Percentiles rank a stretch among this genome's conserved stretches.
These are phyloP conservation scores for Pluteus cervinus DNA, from an alignment of 768 basidiomycete genomes.

Conservation along the genomic window DNA sequence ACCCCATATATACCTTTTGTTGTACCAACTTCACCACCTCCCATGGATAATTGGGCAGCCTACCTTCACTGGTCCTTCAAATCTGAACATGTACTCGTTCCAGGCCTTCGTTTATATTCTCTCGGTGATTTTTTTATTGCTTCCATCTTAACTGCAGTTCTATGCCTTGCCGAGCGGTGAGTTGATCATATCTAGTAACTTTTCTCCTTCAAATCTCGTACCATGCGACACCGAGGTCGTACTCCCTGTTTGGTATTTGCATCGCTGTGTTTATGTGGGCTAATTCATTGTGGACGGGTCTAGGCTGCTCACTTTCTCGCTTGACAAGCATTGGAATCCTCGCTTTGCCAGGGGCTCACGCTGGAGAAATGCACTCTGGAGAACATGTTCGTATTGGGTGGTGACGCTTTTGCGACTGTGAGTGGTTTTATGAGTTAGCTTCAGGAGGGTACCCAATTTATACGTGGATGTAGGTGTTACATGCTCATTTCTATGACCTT, in stretches of 20 bases:
- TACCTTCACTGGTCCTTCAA: conserved; percentile 37
- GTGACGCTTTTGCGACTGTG: conserved; percentile 60
- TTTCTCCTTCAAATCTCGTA: no score
- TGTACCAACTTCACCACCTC: no score
- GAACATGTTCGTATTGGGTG: conserved; percentile 46
- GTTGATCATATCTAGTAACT: no score
- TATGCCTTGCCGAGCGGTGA: conserved; percentile 60
- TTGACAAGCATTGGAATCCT: conserved; percentile 46
- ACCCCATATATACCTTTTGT: no score
- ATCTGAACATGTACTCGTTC: conserved; percentile 33
- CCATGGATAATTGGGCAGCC: conserved; percentile 17
- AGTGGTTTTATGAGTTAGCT: conserved; percentile 16
- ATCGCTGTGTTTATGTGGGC: no score
- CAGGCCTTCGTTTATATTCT: conserved; percentile 37
- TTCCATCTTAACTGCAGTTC: conserved; percentile 30
- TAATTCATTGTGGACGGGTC: not conserved
- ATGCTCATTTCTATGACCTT: conserved; percentile 74
- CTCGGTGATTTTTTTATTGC: conserved; percentile 42
- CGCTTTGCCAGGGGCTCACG: conserved; percentile 32
- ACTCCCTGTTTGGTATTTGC: no score
- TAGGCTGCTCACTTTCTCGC: conserved; percentile 45
- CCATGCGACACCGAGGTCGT: no score
- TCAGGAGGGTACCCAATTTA: conserved; percentile 2
- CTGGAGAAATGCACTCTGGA: conserved; percentile 44
- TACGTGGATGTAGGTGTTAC: conserved; percentile 44